Conservation (phyloP, 345 rosid species). For the Hypericum perforatum region DNA sequence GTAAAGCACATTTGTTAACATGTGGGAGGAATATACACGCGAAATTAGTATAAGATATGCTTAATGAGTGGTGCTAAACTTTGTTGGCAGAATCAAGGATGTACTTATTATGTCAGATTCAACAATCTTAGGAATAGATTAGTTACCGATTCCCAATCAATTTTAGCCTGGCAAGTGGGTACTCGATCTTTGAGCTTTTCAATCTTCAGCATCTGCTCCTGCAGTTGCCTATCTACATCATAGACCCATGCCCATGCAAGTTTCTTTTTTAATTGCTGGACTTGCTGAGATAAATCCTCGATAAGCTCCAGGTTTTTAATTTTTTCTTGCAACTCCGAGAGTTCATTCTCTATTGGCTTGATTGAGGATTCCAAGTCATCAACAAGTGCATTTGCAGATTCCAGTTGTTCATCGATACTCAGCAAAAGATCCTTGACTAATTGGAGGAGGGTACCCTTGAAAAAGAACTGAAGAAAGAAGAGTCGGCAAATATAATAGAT, state of each 20-base stretch:
- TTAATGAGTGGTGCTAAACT: too few species aligned
- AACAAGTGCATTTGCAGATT: slow-evolving; percentile 45
- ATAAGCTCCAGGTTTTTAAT: slow-evolving; percentile 85
- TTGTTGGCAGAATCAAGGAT: too few species aligned
- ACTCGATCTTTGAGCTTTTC: slow-evolving; percentile 65
- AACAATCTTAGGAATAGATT: slow-evolving; percentile 11
- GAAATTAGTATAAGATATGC: neutral
- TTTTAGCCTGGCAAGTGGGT: slow-evolving; percentile 87
- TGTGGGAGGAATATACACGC: neutral
- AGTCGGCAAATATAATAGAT: slow-evolving; percentile 21
- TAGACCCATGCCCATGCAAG: slow-evolving; percentile 98
- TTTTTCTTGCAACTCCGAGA: slow-evolving; percentile 52
- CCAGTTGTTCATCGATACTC: slow-evolving; percentile 49
- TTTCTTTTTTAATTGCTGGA: slow-evolving; percentile 62
- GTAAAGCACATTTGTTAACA: neutral
- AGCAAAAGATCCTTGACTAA: slow-evolving; percentile 82
- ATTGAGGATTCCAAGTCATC: slow-evolving; percentile 62
- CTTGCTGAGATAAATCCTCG: slow-evolving; percentile 66
- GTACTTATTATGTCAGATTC: neutral
- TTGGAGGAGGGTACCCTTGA: slow-evolving; percentile 93
- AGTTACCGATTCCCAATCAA: slow-evolving; percentile 66
- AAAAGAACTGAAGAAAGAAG: slow-evolving; percentile 59
- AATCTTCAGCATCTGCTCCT: slow-evolving; percentile 43
- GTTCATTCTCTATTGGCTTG: slow-evolving; percentile 64
- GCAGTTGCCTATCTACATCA: slow-evolving; percentile 59